These are phyloP conservation scores for Parasarocladium wereldwijsianum DNA, from an alignment of 2,329 filamentous ascomycete species.

Conservation along the genomic window DNA sequence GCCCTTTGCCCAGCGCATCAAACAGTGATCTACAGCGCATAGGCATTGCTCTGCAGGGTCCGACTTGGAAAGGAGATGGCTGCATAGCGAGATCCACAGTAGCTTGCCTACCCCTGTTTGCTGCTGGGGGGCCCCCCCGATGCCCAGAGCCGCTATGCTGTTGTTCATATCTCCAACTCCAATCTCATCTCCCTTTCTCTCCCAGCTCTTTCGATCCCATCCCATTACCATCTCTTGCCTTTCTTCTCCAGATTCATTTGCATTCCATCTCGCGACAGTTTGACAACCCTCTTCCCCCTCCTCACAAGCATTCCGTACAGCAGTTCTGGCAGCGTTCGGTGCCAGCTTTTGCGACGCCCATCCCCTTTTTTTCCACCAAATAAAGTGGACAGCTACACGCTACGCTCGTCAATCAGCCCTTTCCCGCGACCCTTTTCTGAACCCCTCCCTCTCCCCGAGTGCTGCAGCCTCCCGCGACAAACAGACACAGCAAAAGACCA, in stretches of 20 bases:
- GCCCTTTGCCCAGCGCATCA: no score
- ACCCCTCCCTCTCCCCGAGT: background rate
- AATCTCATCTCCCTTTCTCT: background rate
- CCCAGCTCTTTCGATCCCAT: background rate
- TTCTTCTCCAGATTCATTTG: background rate
- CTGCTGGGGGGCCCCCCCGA: no score
- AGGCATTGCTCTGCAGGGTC: no score
- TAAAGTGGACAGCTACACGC: no score
- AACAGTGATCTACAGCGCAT: no score
- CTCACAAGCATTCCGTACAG: background rate
- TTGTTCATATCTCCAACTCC: constrained; percentile 1
- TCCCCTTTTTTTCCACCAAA: background rate
- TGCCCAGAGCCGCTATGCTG: constrained; percentile 3
- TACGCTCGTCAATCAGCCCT: no score
- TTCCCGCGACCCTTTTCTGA: no score
- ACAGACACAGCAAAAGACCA: background rate
- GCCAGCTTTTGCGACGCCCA: background rate
- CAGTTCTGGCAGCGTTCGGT: background rate
- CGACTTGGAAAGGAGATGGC: no score
- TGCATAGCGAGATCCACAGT: no score
- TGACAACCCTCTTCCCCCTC: background rate
- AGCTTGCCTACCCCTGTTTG: no score
- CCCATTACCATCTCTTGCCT: no score
- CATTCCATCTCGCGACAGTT: constrained; percentile 1
- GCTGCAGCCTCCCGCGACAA: background rate